Evolutionary conservation across 768 basidiomycete species (phyloP).

Genomic region (Kwoniella mangroviensis): DNA sequence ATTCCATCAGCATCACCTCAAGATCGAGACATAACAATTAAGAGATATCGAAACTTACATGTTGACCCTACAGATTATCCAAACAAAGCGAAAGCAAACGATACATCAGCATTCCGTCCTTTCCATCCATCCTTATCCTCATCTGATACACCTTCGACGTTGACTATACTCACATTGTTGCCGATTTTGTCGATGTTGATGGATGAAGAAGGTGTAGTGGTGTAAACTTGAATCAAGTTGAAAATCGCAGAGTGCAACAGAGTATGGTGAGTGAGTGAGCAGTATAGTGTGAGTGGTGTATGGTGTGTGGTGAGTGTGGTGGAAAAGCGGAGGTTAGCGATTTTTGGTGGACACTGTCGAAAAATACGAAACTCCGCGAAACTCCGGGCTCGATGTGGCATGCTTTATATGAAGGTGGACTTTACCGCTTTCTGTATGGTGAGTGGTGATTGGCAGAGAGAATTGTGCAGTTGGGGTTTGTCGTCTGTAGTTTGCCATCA

Average conservation of each 20-base stretch:
- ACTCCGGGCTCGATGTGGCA: constrained; percentile 37
- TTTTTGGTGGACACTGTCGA: constrained; percentile 3
- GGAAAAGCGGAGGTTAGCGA: constrained; percentile 15
- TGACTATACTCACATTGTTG: constrained; percentile 39
- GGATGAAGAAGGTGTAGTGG: constrained; percentile 21
- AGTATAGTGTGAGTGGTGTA: background rate
- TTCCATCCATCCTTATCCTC: constrained; percentile 7
- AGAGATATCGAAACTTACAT: constrained; percentile 42
- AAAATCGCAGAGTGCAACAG: constrained; percentile 4
- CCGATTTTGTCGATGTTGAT: constrained; percentile 29
- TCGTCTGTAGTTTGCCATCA: background rate
- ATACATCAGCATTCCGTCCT: constrained; percentile 31
- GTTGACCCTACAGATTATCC: constrained; percentile 50
- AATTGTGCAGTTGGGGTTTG: background rate
- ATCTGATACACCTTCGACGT: background rate
- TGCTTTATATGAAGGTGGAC: background rate
- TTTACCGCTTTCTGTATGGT: constrained; percentile 15
- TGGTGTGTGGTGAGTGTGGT: background rate
- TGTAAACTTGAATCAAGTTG: background rate
- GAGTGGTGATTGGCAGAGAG: constrained; percentile 4
- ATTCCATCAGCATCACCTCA: constrained; percentile 29
- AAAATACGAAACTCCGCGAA: constrained; percentile 47
- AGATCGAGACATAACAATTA: background rate
- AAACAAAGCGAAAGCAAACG: constrained; percentile 25
- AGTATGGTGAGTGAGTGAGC: constrained; percentile 8